Evolutionary conservation across 352 stramenopile genomes (phyloP).

Genomic region (Pythium coloratum): DNA sequence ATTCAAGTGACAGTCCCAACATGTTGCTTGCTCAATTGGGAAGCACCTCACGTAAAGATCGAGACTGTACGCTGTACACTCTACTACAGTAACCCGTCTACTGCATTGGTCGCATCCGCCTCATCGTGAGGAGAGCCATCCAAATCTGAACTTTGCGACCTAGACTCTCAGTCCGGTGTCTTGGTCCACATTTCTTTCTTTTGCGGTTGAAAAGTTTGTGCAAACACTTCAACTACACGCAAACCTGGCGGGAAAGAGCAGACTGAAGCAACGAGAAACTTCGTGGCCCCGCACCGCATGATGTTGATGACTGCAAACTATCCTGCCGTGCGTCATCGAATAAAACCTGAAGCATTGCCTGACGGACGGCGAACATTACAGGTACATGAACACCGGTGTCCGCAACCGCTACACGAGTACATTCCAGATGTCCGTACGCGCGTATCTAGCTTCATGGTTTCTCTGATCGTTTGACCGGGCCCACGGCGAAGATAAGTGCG

Average conservation of each 20-base stretch:
- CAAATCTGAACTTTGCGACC: neutral
- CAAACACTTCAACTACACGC: neutral
- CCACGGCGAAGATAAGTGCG: no score
- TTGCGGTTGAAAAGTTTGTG: neutral
- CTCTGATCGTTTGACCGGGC: no score
- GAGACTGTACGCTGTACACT: no score
- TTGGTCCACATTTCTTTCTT: neutral
- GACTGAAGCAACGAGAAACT: neutral
- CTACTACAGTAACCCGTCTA: neutral
- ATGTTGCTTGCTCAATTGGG: no score
- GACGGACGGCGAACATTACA: no score
- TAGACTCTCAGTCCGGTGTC: neutral
- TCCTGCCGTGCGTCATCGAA: neutral
- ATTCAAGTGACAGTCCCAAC: neutral
- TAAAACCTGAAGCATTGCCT: neutral
- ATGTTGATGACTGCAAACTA: constrained; percentile 2
- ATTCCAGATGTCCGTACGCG: no score
- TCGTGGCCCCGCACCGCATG: neutral
- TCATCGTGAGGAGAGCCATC: neutral
- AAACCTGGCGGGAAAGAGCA: neutral
- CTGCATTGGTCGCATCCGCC: neutral
- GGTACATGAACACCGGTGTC: no score
- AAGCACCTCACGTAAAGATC: no score
- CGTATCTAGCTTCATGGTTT: no score
- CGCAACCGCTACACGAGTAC: no score